A percentile compares a stretch with the other conserved stretches of the same genome.
Evolutionary conservation across 345 rosid genomes (phyloP).

Genomic region (Jatropha curcas): DNA sequence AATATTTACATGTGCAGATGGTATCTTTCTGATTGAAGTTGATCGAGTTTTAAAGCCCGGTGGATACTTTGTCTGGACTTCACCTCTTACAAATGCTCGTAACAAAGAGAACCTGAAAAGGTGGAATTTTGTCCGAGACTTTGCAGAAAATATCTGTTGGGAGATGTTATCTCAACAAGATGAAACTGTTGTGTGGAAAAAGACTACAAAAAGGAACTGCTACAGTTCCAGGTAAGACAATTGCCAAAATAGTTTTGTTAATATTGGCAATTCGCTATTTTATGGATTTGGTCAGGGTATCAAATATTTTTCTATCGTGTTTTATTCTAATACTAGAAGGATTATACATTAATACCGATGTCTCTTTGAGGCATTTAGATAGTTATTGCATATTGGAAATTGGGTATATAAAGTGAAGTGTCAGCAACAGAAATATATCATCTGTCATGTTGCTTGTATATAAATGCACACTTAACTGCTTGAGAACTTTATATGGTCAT

Average conservation of each 20-base stretch:
- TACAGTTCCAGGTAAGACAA: conserved; percentile 68
- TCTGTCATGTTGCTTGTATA: background rate
- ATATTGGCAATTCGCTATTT: background rate
- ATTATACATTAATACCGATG: background rate
- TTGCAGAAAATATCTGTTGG: conserved; percentile 88
- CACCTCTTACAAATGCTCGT: conserved; percentile 80
- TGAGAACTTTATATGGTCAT: conserved; percentile 23
- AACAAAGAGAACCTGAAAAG: conserved; percentile 63
- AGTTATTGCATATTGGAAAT: background rate
- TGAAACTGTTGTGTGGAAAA: conserved; percentile 94
- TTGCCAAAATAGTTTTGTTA: conserved; percentile 2
- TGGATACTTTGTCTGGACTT: conserved; percentile 99
- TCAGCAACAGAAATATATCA: background rate
- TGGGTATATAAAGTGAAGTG: background rate
- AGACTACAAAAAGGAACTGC: conserved; percentile 71
- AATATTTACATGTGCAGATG: conserved; percentile 49
- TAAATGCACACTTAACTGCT: conserved; percentile 1
- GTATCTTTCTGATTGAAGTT: conserved; percentile 72
- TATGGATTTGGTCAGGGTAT: background rate
- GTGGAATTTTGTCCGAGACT: conserved; percentile 72
- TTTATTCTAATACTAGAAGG: background rate
- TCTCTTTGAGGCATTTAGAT: background rate
- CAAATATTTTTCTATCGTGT: background rate
- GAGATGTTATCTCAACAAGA: conserved; percentile 86
- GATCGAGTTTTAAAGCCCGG: conserved; percentile 97